Evolutionary conservation across 106 monocot species (phyloP).

Genomic region (Hemerocallis citrina): DNA sequence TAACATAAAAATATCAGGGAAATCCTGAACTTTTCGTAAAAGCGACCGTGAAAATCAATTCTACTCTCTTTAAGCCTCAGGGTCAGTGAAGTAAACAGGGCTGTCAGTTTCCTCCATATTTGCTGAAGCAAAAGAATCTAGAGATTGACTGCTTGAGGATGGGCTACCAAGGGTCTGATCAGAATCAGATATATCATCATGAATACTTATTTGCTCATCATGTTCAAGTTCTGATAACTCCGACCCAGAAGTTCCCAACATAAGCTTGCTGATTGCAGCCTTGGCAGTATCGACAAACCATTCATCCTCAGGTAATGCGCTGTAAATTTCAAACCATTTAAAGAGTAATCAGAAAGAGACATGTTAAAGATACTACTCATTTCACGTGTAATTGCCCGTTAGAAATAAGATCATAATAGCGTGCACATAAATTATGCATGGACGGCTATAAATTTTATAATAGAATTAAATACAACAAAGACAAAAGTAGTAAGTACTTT

Average conservation of each 20-base stretch:
- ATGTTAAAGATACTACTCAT: no score
- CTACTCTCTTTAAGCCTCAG: slow-evolving; percentile 29
- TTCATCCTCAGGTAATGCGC: slow-evolving; percentile 89
- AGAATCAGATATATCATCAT: slow-evolving; percentile 44
- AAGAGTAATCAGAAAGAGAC: not conserved
- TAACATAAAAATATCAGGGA: no score
- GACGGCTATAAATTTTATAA: no score
- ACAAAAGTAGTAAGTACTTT: no score
- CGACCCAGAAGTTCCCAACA: slow-evolving; percentile 50
- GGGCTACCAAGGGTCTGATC: slow-evolving; percentile 50
- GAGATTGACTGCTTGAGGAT: slow-evolving; percentile 32
- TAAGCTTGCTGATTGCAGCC: slow-evolving; percentile 70
- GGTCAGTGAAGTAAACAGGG: slow-evolving; percentile 67
- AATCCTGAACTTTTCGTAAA: no score
- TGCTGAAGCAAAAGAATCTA: slow-evolving; percentile 91
- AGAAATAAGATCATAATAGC: no score
- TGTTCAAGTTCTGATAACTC: slow-evolving; percentile 49
- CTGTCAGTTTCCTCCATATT: slow-evolving; percentile 65
- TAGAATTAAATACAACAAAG: no score
- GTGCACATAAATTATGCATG: no score
- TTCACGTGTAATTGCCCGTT: no score
- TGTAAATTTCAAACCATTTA: slow-evolving; percentile 15
- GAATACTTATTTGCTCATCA: slow-evolving; percentile 37
- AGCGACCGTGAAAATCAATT: no score
- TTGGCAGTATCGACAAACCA: slow-evolving; percentile 91